Evolutionary conservation across 106 monocot species (phyloP), one percentile per base, ranked within the genome.

Genomic region (Posidonia australis): DNA sequence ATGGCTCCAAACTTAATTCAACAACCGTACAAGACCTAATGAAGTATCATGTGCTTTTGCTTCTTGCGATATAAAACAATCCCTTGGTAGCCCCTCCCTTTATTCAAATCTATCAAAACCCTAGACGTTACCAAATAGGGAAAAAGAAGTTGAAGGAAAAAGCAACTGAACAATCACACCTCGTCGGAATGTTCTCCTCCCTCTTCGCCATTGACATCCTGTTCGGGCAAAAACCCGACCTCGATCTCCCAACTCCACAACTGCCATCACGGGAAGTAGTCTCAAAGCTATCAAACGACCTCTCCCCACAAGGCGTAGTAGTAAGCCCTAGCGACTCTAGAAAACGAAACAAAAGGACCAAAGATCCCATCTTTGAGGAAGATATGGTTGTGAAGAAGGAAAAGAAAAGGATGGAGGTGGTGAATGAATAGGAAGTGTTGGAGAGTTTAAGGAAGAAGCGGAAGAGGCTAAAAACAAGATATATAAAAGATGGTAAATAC

Each of bases 181-280:
- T 28, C 14, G 23, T 30, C 49, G 69, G 41, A 32, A 71, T 67
- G 31, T 44, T 90, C 56, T 63, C 69, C 20, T 80, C 78, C 42
- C 90, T 96, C 70, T 96, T 96, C 80, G 32, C 81, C 73, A 69
- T 59, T 51, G 82, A 81, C 74, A 96, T 90, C 62, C 96, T 90
- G 21, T 96, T 90, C 77, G 87, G 96, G 49, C 87, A 90, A 32
- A 82, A 90, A 44, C 73, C 74, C 67, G 62, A 80, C 11, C 27
- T 6, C 30, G 10, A 31, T 2, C 4, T 19, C 60, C 69, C 60
- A 46, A 28, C 27, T 26, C 70, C 44, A 21, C 48, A 41, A 54
- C 61, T 43, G 54, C 11, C 25, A n/a, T 18, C 18, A 5, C 47
- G 21, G 25, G 53, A 63, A 10, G 36, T 36, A 7, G 36, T 7